These are phyloP conservation scores for Beauveria scarabaeidicola DNA, from an alignment of 2,329 filamentous ascomycete genomes.

Conservation along the genomic window DNA sequence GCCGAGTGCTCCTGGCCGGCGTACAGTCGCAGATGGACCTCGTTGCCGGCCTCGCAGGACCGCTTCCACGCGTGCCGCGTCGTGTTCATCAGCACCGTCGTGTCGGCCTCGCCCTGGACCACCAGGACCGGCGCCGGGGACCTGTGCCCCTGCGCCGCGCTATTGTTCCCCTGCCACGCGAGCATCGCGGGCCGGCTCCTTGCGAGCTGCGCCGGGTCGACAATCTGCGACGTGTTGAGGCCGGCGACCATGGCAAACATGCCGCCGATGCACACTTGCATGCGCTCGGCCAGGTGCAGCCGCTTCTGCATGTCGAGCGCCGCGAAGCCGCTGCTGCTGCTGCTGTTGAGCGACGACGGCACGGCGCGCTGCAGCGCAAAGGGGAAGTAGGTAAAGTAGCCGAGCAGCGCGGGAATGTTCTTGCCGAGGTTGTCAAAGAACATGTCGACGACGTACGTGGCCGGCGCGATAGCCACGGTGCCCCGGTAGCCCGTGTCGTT, in stretches of 20 bases:
- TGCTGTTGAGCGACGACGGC: neutral
- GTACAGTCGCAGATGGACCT: slow-evolving; percentile 11
- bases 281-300: slow-evolving; percentile 3
- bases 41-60: slow-evolving; percentile 9
- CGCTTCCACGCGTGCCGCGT: slow-evolving; percentile 2
- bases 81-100: slow-evolving; percentile 5
- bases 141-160: slow-evolving; percentile 4
- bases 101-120: slow-evolving; percentile 11
- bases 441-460: slow-evolving; percentile 13
- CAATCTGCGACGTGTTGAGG: neutral
- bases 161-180: slow-evolving; percentile 6
- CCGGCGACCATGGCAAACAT: slow-evolving; percentile 8
- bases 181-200: neutral
- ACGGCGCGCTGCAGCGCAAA: neutral
- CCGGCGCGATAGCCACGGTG: slow-evolving; percentile 13
- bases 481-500: slow-evolving; percentile 9
- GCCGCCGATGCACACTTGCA: slow-evolving; percentile 10
- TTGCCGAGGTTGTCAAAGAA: neutral
- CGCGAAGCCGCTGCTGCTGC: neutral
- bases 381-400: slow-evolving; percentile 6
- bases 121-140: slow-evolving; percentile 14
- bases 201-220: neutral
- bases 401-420: neutral
- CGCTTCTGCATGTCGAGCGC: neutral
- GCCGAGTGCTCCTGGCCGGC: slow-evolving; percentile 7